phyloP scores from a whole-genome alignment of 805 yeast genomes.

The Suhomyces vadensis region DNA sequence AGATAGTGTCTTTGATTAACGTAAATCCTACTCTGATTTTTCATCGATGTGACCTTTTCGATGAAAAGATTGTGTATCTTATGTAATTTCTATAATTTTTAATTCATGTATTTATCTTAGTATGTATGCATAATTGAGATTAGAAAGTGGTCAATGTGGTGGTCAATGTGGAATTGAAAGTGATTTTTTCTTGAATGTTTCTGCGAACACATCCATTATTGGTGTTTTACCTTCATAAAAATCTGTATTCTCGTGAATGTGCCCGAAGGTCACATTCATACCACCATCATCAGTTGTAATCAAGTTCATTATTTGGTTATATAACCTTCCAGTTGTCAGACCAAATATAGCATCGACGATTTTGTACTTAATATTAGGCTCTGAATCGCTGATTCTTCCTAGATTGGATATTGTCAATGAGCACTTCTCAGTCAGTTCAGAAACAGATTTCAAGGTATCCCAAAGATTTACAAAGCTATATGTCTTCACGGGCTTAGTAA shows the following conservation, averaged over 20 bases:
- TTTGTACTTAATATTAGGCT: background rate
- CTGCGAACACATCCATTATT: conserved; percentile 13
- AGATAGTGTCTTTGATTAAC: conserved; percentile 60
- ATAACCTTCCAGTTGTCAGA: conserved; percentile 10
- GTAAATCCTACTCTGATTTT: too few species aligned
- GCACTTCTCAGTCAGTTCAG: background rate
- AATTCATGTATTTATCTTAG: too few species aligned
- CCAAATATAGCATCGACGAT: conserved; percentile 12
- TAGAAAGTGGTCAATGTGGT: background rate
- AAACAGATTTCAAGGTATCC: conserved; percentile 4
- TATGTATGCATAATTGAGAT: background rate
- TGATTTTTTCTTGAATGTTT: background rate
- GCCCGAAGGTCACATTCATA: conserved; percentile 10
- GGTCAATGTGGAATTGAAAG: background rate
- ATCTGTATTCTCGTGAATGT: conserved; percentile 10
- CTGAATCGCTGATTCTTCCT: conserved; percentile 9
- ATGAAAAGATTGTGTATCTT: too few species aligned
- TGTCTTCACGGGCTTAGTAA: conserved; percentile 4
- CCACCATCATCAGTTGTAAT: conserved; percentile 11
- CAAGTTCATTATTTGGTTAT: conserved; percentile 14
- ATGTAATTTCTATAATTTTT: too few species aligned
- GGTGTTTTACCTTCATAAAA: background rate
- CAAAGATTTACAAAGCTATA: conserved; percentile 8
- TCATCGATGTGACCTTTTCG: too few species aligned
- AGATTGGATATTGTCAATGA: conserved; percentile 10